Evolutionary conservation across 2,329 filamentous ascomycete species (phyloP), one percentile per base, ranked within the genome.

Genomic region (Scedosporium aurantiacum): DNA sequence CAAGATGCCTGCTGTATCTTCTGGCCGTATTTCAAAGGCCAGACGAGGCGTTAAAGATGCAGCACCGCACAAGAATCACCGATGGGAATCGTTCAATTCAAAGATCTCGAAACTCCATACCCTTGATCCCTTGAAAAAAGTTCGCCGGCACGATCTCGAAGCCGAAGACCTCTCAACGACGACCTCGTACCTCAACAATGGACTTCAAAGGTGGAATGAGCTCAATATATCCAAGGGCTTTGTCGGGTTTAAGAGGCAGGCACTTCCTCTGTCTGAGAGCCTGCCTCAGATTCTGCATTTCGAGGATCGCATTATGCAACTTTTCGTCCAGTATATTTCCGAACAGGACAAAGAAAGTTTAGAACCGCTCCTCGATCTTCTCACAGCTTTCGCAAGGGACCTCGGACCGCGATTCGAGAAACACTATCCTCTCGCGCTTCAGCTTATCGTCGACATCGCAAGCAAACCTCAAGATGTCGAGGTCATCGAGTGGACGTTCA

Each of bases 401-500:
- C 75, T 99, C 61, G 93, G 93, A 58, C 81, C 82, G 18, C 82
- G 87, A 57, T 99, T 99, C 69, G 92, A 97, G 74, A 90, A 89
- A 69, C 86, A 96, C 72, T 97, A 96, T 71, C 81, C 85, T 55
- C 81, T 83, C 59, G 85, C 89, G 27, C 83, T 99, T 62, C 82
- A 79, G 60, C 78, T 95, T 60, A 85, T 99, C 61, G 83, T 90
- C 45, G 84, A 85, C 16, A 82, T 97, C 65, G 92, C 91, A 10
- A 86, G 86, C 60, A 88, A 85, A 67, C 85, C 90, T 60, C 81
- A 89, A 62, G 88, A 90, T 69, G 86, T 90, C 27, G 90, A 92
- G 65, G 91, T 95, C n/a, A 90, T 97, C 58, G 94, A 99, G 75
- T 97, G 93, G 92, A 93, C 90, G 58, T 99, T 99, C 75, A 91